Percentiles rank a stretch among this genome's conserved stretches.
These are phyloP conservation scores for Tricholoma sp. DNA, from an alignment of 768 basidiomycete genomes.

Conservation along the genomic window DNA sequence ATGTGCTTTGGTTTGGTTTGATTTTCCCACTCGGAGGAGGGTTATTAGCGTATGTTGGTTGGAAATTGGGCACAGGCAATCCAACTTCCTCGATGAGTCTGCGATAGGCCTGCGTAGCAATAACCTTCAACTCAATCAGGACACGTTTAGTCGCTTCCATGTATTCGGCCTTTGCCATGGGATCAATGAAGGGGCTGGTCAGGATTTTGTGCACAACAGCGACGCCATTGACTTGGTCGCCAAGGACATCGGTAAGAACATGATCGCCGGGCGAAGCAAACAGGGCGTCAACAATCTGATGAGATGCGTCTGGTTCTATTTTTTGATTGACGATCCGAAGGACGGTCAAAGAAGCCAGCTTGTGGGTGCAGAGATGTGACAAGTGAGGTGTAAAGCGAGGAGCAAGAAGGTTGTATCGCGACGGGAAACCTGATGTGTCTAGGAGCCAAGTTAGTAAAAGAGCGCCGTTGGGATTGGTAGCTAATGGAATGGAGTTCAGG, in stretches of 20 bases:
- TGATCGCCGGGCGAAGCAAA: conserved; percentile 89
- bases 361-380: conserved; percentile 96
- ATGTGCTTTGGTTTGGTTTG: conserved; percentile 50
- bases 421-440: conserved; percentile 91
- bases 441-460: conserved; percentile 94
- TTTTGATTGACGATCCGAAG: conserved; percentile 96
- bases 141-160: conserved; percentile 88
- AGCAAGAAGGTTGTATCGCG: conserved; percentile 90
- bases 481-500: conserved; percentile 94
- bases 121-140: conserved; percentile 85
- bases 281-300: conserved; percentile 80
- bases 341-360: conserved; percentile 91
- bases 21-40: conserved; percentile 58
- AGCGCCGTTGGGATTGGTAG: conserved; percentile 97
- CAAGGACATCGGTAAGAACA: conserved; percentile 88
- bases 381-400: conserved; percentile 96
- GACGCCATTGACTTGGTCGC: conserved; percentile 95
- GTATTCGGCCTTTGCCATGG: conserved; percentile 58
- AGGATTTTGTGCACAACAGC: conserved; percentile 91
- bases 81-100: conserved; percentile 94
- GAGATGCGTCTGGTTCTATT: conserved; percentile 84
- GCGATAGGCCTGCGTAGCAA: conserved; percentile 91
- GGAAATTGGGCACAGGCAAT: conserved; percentile 82
- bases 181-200: conserved; percentile 80
- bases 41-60: conserved; percentile 69